phyloP scores from a whole-genome alignment of 139 green algal species.

The Limnomonas spitsbergensis region DNA sequence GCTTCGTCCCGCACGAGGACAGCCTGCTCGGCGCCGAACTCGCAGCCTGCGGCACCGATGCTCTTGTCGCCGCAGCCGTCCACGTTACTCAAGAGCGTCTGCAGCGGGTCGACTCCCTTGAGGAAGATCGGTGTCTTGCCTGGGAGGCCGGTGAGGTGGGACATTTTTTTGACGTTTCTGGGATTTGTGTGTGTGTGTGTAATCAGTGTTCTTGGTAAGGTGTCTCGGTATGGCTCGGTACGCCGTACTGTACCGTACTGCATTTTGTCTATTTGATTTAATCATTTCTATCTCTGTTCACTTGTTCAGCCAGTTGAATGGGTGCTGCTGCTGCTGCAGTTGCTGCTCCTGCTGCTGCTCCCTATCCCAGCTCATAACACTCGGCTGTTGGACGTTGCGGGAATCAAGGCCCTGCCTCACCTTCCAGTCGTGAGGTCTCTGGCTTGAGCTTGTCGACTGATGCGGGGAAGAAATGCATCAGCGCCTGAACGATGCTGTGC shows the following conservation, averaged over 20 bases:
- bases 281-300: too few species aligned
- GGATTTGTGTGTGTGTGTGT: too few species aligned
- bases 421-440: conserved; percentile 20
- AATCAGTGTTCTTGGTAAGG: too few species aligned
- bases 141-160: not conserved
- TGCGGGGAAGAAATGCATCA: conserved; percentile 44
- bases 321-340: too few species aligned
- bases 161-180: too few species aligned
- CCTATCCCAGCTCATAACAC: too few species aligned
- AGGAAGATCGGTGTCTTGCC: not conserved
- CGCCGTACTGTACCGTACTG: too few species aligned
- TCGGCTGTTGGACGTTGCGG: too few species aligned
- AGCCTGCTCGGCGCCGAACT: conserved; percentile 43
- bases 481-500: conserved; percentile 26
- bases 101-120: not conserved
- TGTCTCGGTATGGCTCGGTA: too few species aligned
- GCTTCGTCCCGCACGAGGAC: conserved; percentile 38
- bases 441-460: conserved; percentile 36
- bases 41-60: not conserved
- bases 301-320: too few species aligned
- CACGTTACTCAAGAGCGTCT: not conserved
- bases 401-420: conserved; percentile 10
- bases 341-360: too few species aligned
- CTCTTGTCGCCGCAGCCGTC: not conserved
- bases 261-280: too few species aligned